Evolutionary conservation across 2,329 filamentous ascomycete species (phyloP), one percentile per base, ranked within the genome.

Genomic region (Dendryphion nanum): DNA sequence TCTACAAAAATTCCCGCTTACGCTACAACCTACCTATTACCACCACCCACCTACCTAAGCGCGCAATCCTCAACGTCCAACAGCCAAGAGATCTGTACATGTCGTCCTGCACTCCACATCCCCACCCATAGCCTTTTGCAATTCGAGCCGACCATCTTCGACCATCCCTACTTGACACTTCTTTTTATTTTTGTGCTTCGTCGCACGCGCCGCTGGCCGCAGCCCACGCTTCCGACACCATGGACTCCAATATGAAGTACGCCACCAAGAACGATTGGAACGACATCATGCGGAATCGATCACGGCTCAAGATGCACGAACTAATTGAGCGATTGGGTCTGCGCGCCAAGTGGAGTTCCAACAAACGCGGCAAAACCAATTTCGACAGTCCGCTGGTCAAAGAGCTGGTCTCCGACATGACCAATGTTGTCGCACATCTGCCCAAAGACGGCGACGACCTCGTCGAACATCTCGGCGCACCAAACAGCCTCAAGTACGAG

Each of bases 351-450:
- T 62, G 59, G 59, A 62, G 57, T 18, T 61, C 59, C 12, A 63
- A 63, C 45, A 64, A 63, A 38, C 61, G 61, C 14, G 61, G 61
- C 34, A 64, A 64, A 38, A 63, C 61, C 13, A 62, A 63, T 23
- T 64, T 64, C 32, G 59, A 64, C 34, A 63, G 57, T 30, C 54
- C 53, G 15, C 38, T 61, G n/a, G 53, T 63, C 12, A 53, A 58
- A 38, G 57, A 60, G 16, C 37, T 64, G 38, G 59, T 64, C n/a
- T 47, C 51, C 13, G 58, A 63, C 23, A 64, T 64, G 59, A 48
- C 51, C 26, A 56, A 60, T 20, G 47, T 62, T 2, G 57, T 63
- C 6, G 49, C 55, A 8, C 57, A 47, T 8, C 38, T 64, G 10
- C 59, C 61, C 6, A 61, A 64, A 50, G 58, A 64, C 40, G 39